Base-by-base conservation (phyloP, 306 rosid genomes). In the Prosopis cineraria region DNA sequence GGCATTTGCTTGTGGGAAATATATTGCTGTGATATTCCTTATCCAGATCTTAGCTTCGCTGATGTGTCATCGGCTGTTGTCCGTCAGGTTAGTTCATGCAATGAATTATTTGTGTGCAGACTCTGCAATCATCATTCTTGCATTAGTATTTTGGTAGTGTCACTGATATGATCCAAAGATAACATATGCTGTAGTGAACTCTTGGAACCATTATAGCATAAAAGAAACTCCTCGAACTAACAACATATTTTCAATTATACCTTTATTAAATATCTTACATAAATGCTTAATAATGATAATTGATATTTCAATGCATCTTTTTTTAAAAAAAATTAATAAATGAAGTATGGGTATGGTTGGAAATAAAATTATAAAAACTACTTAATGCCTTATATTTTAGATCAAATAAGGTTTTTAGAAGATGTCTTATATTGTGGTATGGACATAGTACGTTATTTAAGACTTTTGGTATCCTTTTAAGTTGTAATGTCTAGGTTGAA, bases 1-100 rank as follows among this genome's bases (percentile, higher is more conserved):
- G 95, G 95, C 64, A 88, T 90, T 77, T 90, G 95, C 83, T 81
- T 90, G 68, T 90, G 95, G 92, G 95, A 90, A 79, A 85, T 85
- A 41, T 90, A 90, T 66, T 88, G 92, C 73, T 90, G 95, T 3
- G 92, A 86, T 72, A 84, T 90, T 89, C 95, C 95, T 40, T 88
- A 88, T 50, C 91, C 95, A 0, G 88, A 90, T 59, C 92, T 90
- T 74, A 90, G 95, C 87, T 90, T 90, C 5, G 90, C 87, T 33
- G 91, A 90, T 13, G 85, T 88, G 59, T 83, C 95, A 33, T 79
- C 87, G 66, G 88, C 89, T 1, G 95, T 90, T 81, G 91, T 90
- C 19, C 82, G 83, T 39, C 95, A 90, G 85, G 95, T 90, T 27
- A 65, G 84, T 81, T 55, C 24, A 36, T 27, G 7, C 5, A 17